phyloP scores from a whole-genome alignment of 2,329 filamentous ascomycete genomes.

The Coniochaeta hoffmannii region DNA sequence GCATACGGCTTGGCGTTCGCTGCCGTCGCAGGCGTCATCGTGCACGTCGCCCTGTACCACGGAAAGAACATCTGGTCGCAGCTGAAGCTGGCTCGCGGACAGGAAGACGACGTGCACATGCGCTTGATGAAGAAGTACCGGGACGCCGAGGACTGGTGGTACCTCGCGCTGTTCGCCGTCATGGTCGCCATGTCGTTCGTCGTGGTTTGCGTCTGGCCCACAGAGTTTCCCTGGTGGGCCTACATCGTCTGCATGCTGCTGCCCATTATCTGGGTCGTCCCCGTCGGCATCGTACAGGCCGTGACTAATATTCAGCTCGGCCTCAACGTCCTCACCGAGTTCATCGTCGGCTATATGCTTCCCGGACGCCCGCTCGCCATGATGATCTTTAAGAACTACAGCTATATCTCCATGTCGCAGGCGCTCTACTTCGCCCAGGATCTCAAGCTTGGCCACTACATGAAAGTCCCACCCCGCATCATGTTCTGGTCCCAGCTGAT shows the following conservation, averaged over 20 bases:
- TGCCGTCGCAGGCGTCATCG: slow-evolving; percentile 53
- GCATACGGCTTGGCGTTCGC: slow-evolving; percentile 60
- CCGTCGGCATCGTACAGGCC: slow-evolving; percentile 54
- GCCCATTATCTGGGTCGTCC: slow-evolving; percentile 51
- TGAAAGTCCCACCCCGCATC: slow-evolving; percentile 55
- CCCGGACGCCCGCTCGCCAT: slow-evolving; percentile 63
- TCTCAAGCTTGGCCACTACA: slow-evolving; percentile 63
- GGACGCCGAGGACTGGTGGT: slow-evolving; percentile 55
- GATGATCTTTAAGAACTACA: slow-evolving; percentile 74
- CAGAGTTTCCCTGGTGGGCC: slow-evolving; percentile 51
- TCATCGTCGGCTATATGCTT: slow-evolving; percentile 66
- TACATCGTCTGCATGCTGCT: slow-evolving; percentile 50
- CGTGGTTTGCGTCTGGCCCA: slow-evolving; percentile 47
- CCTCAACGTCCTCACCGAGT: slow-evolving; percentile 66
- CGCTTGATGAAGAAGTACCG: slow-evolving; percentile 54
- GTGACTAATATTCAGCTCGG: slow-evolving; percentile 57
- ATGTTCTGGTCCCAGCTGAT: slow-evolving; percentile 54
- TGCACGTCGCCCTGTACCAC: slow-evolving; percentile 49
- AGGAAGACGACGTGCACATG: slow-evolving; percentile 54
- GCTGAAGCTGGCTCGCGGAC: slow-evolving; percentile 45
- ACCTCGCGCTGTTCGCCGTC: slow-evolving; percentile 39
- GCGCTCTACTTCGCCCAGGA: slow-evolving; percentile 59
- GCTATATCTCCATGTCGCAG: slow-evolving; percentile 61
- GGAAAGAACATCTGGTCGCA: slow-evolving; percentile 47
- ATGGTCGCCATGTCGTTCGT: slow-evolving; percentile 49